Base-by-base conservation (phyloP, 2,329 filamentous ascomycete genomes). In the Penicillium frequentans region DNA sequence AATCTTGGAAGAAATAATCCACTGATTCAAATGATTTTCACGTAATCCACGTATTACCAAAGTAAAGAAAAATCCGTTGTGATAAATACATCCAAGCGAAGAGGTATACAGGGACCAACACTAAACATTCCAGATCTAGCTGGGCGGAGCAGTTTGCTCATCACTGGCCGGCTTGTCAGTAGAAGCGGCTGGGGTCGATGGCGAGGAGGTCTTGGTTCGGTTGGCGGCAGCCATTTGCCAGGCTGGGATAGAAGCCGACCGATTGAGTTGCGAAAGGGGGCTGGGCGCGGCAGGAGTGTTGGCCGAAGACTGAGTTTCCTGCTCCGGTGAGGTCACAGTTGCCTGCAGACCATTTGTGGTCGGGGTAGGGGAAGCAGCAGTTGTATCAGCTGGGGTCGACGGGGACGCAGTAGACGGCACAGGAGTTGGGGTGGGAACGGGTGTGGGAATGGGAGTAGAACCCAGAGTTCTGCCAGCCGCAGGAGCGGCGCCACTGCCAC, bases 171-270 rank as follows among this genome's bases (percentile, higher is more conserved):
- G 54, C 35, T 61, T 60, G 46, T 67, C 63, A 19, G 62, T 55
- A 19, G 65, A 52, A 24, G 52, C 67, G 46, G 57, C 59, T 49
- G 54, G 64, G 57, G 64, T 64, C 10, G 73, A 61, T 31, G 70
- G 67, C 29, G 72, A 67, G 5, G 66, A 63, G 55, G 61, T 67
- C 66, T 76, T 77, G 33, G 73, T 69, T 54, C 73, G 85, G 66
- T 83, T 86, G 31, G 85, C 80, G 70, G 87, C 86, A 48, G 88
- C 87, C 81, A 91, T 84, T 75, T 93, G 90, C 90, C 90, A 93
- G 5, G 89, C 85, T 5, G 90, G 90, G 64, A 93, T 93, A 11
- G 88, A 86, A 11, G 89, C 88, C 37, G 82, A 74, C 60, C 79
- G 77, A 55, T 81, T 77, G 58, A 82, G 69, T 26, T 74, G 72